Percentiles rank a stretch among this genome's conserved stretches.
phyloP scores from a whole-genome alignment of 2,329 filamentous ascomycete genomes.

The Epichloe uncinata region DNA sequence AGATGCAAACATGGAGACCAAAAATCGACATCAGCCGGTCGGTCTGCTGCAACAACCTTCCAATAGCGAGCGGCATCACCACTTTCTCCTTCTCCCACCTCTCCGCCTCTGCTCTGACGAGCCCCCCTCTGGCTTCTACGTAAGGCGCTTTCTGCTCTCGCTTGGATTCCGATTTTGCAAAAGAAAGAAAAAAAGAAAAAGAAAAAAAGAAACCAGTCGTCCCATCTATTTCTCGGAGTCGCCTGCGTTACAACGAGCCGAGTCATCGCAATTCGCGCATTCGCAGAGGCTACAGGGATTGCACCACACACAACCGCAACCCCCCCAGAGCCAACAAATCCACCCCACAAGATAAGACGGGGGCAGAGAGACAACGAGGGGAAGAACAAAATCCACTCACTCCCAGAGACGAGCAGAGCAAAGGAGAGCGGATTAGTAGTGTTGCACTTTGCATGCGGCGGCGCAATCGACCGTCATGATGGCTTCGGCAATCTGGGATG shows the following conservation, averaged over 20 bases:
- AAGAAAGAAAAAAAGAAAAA: no score
- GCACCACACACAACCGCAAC: neutral
- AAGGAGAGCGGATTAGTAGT: neutral
- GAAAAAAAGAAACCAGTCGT: neutral
- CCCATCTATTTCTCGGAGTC: neutral
- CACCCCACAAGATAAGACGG: neutral
- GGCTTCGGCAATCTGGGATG: constrained; percentile 40
- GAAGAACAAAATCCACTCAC: neutral
- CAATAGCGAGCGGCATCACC: neutral
- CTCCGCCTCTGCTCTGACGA: neutral
- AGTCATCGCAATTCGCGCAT: neutral
- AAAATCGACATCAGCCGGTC: neutral
- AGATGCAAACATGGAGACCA: neutral
- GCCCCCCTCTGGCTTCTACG: neutral
- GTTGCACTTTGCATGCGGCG: neutral
- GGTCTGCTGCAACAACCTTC: neutral
- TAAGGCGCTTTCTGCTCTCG: neutral
- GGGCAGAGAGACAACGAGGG: neutral
- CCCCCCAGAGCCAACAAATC: neutral
- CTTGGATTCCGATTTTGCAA: neutral
- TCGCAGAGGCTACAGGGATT: neutral
- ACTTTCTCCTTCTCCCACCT: neutral
- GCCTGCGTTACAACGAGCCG: neutral
- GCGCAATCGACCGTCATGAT: constrained; percentile 26
- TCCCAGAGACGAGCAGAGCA: neutral